phyloP scores from a whole-genome alignment of 768 basidiomycete genomes.

The Kwoniella newhampshirensis region DNA sequence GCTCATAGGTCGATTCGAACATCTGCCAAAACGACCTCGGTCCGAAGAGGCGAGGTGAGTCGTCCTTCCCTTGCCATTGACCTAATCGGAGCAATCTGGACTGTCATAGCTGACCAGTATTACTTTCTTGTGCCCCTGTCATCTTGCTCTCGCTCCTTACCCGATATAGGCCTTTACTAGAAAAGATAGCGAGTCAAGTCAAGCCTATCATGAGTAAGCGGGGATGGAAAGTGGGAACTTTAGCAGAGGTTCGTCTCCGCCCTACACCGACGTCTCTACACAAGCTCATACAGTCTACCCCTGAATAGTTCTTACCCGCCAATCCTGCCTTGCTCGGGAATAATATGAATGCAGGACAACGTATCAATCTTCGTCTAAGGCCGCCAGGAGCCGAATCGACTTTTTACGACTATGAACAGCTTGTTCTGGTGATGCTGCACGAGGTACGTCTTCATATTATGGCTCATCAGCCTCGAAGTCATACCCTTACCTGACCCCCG shows the following conservation, averaged over 20 bases:
- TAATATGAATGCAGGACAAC: slow-evolving; percentile 69
- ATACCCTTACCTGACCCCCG: too few species aligned
- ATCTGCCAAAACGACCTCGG: slow-evolving; percentile 37
- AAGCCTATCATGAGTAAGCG: slow-evolving; percentile 92
- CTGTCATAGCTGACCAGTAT: not conserved
- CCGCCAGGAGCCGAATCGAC: slow-evolving; percentile 67
- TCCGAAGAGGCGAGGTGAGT: slow-evolving; percentile 46
- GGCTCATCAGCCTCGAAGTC: not conserved
- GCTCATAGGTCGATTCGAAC: slow-evolving; percentile 34
- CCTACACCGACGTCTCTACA: not conserved
- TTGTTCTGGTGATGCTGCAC: slow-evolving; percentile 84
- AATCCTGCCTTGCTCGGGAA: slow-evolving; percentile 41
- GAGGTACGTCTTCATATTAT: slow-evolving; percentile 65
- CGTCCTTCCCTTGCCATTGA: too few species aligned
- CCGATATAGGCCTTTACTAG: slow-evolving; percentile 33
- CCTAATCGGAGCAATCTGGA: too few species aligned
- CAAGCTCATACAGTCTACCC: not conserved
- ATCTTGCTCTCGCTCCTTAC: not conserved
- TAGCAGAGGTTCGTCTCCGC: slow-evolving; percentile 49
- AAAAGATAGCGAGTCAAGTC: slow-evolving; percentile 59
- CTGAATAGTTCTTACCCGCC: slow-evolving; percentile 35
- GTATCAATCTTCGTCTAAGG: slow-evolving; percentile 79
- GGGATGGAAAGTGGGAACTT: slow-evolving; percentile 62
- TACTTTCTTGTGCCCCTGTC: not conserved
- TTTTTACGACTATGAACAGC: slow-evolving; percentile 71